Evolutionary conservation across 2,329 filamentous ascomycete species (phyloP), one percentile per base, ranked within the genome.

Genomic region (Penicillium concentricum): DNA sequence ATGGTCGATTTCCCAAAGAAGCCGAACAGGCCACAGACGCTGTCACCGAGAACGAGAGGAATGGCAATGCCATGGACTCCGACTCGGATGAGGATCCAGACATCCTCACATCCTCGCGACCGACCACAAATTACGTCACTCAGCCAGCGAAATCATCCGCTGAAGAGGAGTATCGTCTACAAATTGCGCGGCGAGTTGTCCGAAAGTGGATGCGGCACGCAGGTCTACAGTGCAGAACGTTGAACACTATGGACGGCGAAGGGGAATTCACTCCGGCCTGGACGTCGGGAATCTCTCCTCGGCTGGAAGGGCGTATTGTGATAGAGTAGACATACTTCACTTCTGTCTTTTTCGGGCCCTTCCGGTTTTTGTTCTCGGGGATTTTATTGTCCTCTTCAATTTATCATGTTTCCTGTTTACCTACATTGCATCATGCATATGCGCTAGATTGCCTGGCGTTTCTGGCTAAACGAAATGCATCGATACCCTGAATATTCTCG

Each of bases 221-320:
- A 0, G 85, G 86, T 0, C 76, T 95, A 20, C 79, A 86, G 57
- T 78, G 50, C 67, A 72, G 48, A 69, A 78, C 45, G 1, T 54
- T 68, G 12, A 82, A 84, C 57, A 67, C 67, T 16, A 71, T 82
- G 16, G 81, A 90, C 57, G 79, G 81, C 56, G 79, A 85, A 49
- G 81, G 78, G 58, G 82, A 86, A 49, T 85, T 88, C 32, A 76
- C 76, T 37, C 81, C 83, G 2, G 82, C 87, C 61, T 96, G 91
- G 91, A 93, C 90, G 9, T 85, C 84, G 59, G 88, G 90, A 2
- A 92, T 96, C 71, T 85, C 87, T 54, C 92, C 92, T 0, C 82
- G 83, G 55, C 59, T 93, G 9, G 91, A 96, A 70, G 91, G 90
- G 1, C 83, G 91, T 46, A 95, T 96, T 53, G 65, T 73, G 10